Evolutionary conservation across 2,329 filamentous ascomycete species (phyloP), one percentile per base, ranked within the genome.

Genomic region (Trichoderma guizhouense): DNA sequence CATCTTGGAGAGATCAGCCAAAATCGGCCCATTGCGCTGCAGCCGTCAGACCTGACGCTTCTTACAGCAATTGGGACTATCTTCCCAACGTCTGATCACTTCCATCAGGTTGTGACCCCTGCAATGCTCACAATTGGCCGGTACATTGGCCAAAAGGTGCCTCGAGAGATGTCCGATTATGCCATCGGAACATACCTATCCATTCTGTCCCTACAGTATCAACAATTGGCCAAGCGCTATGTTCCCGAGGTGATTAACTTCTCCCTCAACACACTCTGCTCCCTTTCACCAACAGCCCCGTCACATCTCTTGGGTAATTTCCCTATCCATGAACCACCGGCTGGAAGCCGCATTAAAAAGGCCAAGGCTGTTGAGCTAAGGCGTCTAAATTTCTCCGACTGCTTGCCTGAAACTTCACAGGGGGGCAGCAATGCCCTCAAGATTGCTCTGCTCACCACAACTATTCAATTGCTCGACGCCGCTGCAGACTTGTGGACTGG

Each of bases 21-120:
- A 36, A 77, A 80, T 36, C 83, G 89, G 43, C 84, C 87, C 5
- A 80, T 90, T 43, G 80, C 83, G 8, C 89, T 86, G 76, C 87
- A 80, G 77, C 87, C 79, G 76, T 93, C 93, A 21, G 95, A 99
- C 77, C 83, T 99, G 24, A 83, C 94, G 26, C 83, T 97, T n/a
- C 84, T 99, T 43, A 95, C 93, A 0, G 94, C 93, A 0, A 89
- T 98, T 72, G 90, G 91, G 53, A 90, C 90, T 2, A 92, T 97
- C 68, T 99, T 97, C 78, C 95, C 96, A 5, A 97, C 96, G 0
- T 98, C 95, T 0, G 96, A 99, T 81, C 95, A 98, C 82, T 99
- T 98, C 82, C 96, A 99, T 78, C 92, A 96, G 76, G 93, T 98
- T 43, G 92, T 94, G 53, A 99, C 96, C 2, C 96, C 96, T 2